Evolutionary conservation across 2,329 filamentous ascomycete genomes (phyloP).

Genomic region (Neonectria magnoliae): DNA sequence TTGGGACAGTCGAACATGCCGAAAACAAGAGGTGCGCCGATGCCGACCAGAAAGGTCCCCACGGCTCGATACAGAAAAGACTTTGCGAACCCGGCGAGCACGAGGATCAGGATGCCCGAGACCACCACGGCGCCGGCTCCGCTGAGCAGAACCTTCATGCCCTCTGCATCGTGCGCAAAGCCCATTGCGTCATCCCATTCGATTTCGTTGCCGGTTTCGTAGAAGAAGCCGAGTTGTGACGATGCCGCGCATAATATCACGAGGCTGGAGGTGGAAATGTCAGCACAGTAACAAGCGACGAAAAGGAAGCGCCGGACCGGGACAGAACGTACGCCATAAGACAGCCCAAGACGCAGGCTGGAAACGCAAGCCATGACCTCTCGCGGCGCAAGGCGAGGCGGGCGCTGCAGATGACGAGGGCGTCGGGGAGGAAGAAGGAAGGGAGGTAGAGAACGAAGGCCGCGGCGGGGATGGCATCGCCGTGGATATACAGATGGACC

Average conservation of each 20-base stretch:
- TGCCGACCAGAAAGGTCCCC: constrained; percentile 32
- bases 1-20: constrained; percentile 31
- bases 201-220: constrained; percentile 45
- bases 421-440: constrained; percentile 43
- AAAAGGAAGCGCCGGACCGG: background rate
- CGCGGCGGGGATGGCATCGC: constrained; percentile 36
- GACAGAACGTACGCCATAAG: constrained; percentile 38
- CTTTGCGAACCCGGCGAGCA: constrained; percentile 40
- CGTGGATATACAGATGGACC: constrained; percentile 44
- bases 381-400: constrained; percentile 43
- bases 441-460: constrained; percentile 44
- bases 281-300: background rate
- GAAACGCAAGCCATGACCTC: constrained; percentile 37
- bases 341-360: constrained; percentile 37
- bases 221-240: constrained; percentile 47
- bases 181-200: constrained; percentile 45
- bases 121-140: constrained; percentile 40
- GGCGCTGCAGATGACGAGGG: constrained; percentile 38
- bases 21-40: constrained; percentile 32
- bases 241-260: constrained; percentile 44
- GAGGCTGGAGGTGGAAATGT: constrained; percentile 29
- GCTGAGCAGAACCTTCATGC: constrained; percentile 46
- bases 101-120: constrained; percentile 35
- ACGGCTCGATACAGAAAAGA: constrained; percentile 37
- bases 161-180: constrained; percentile 45